Base-by-base conservation (phyloP, 1,139 yeast species). In the Geotrichum europaeum region DNA sequence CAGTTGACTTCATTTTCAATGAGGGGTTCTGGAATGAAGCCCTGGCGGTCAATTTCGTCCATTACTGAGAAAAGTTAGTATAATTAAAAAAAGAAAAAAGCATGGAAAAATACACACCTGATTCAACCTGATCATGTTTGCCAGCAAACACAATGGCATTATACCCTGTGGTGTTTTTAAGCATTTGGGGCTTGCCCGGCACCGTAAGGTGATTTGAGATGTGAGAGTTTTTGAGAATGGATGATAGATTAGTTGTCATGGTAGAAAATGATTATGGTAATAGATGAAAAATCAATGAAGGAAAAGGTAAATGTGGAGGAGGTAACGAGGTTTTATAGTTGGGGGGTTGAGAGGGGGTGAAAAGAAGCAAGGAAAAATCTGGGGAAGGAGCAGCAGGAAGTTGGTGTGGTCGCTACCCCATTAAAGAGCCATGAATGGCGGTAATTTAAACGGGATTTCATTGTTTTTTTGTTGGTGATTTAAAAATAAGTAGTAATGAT, bases 1-100 rank as follows among this genome's bases (percentile, higher is more conserved):
- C 97, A 92, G 69, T 80, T 83, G 10, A 95, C 85, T 75, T 92
- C 98, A 61, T 83, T 79, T 75, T 91, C 97, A 68, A 94, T 88
- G 68, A 90, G 79, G 59, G 83, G 76, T 69, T 89, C 96, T 13
- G 98, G 99, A 63, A 94, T 88, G 70, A 92, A 89, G 0, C 97
- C 97, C 56, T 87, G 84, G 63, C 83, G 80, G 72, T 90, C 97
- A 64, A 94, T 78, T 57, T 85, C 81, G 72, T 90, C 96, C 75
- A 90, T 83, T 51, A 94, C 97, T 66, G 53, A n/a, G 49, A 36
- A n/a, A 15, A n/a, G 20, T 40, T 40, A 40, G 47, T 5, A 40
- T n/a, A 6, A n/a, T n/a, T n/a, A 4, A 4, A 13, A n/a, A 40
- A n/a, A 40, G 9, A 40, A n/a, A 1, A 36, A 15, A 40, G 32